A percentile compares a stretch with the other conserved stretches of the same genome.
These are phyloP conservation scores for Talaromyces sp. DNA, from an alignment of 2,329 filamentous ascomycete genomes.

Conservation along the genomic window DNA sequence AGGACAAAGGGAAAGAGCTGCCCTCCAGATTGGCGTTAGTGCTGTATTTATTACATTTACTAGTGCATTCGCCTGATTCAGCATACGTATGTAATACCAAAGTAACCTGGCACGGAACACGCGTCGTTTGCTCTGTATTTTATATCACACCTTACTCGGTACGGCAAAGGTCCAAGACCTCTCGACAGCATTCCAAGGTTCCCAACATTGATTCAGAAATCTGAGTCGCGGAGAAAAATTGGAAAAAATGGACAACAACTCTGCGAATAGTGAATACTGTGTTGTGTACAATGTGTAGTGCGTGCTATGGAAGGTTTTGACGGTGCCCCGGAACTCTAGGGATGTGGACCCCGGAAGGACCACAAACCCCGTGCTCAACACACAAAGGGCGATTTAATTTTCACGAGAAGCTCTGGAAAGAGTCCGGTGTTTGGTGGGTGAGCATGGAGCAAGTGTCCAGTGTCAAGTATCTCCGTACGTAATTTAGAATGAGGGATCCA, in stretches of 20 bases:
- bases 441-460: constrained; percentile 6
- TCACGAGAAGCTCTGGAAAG: neutral
- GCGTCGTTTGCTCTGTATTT: neutral
- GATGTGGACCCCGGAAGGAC: constrained; percentile 14
- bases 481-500: constrained; percentile 4
- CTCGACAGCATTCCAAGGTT: neutral
- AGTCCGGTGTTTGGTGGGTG: constrained; percentile 2
- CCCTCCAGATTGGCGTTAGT: constrained; percentile 11
- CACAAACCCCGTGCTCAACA: constrained; percentile 1
- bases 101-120: neutral
- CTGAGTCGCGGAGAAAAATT: neutral
- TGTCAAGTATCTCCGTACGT: neutral
- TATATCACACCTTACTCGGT: neutral
- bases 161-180: neutral
- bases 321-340: constrained; percentile 15
- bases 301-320: constrained; percentile 2
- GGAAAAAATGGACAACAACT: neutral
- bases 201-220: neutral
- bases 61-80: neutral
- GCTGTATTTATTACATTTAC: neutral
- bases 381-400: constrained; percentile 1
- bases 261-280: neutral
- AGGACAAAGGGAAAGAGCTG: constrained; percentile 3
- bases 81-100: neutral
- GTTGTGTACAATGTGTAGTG: neutral